Base-by-base conservation (phyloP, 164 flowering plant species). In the Liquidambar formosana region DNA sequence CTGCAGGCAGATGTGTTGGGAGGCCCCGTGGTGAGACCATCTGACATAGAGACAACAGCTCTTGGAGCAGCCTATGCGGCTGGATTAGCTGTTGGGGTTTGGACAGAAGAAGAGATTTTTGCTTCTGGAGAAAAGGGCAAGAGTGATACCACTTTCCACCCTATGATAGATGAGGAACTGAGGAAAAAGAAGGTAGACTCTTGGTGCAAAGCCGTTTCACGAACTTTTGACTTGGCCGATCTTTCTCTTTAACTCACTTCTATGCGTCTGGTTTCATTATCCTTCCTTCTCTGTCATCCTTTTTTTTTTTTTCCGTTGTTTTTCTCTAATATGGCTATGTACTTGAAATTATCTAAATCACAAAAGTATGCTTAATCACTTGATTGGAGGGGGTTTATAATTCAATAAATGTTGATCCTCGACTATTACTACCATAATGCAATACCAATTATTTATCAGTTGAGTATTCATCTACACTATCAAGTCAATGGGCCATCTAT, bases 11-110 rank as follows among this genome's bases (percentile, higher is more conserved):
- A 96, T 68, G 62, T 96, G 75, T 64, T 96, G 76, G 96, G 96
- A 22, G 83, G 75, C 65, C 75, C 98, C 0, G 99, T 95, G 72
- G 81, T 91, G 63, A 89, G 98, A 79, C 99, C 98, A 10, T 84
- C 84, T 61, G 89, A 96, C 75, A 91, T 82, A 47, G 98, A 96
- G 77, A 96, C 99, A 26, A 96, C 99, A 12, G 96, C 98, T 8
- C 88, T 93, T 16, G 99, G 99, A 63, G 98, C 99, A 45, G 99
- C 98, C 3, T 90, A 86, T 78, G 98, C 99, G 1, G 98, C 97
- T 54, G 99, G 99, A 66, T 74, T 96, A 69, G 99, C 97, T 0
- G 82, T 85, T 4, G 98, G 97, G 1, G 77, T 93, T 8, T 96
- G 96, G 97, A 90, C 73, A 11, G 88, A 85, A 60, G 73, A 81